Evolutionary conservation across 2,329 filamentous ascomycete genomes (phyloP), one percentile per base, ranked within the genome.

Genomic region (Trichoderma breve): DNA sequence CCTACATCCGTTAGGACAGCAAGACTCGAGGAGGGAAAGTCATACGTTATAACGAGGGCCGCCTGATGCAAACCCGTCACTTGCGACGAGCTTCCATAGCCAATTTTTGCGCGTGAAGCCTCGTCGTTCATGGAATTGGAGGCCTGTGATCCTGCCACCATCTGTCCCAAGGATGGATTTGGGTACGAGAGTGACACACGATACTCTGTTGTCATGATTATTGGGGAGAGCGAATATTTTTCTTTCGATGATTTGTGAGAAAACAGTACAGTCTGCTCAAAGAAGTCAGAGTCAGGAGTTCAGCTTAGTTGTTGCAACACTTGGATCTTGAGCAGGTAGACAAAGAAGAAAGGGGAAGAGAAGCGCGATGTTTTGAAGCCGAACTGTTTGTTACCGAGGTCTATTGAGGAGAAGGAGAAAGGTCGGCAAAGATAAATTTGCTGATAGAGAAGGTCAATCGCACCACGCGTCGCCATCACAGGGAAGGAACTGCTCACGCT

Each of bases 101-200:
- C 68, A 21, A 64, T 26, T 43, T 63, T 63, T 51, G 68, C 58
- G n/a, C 51, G 32, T 15, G 26, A 57, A 26, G 15, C 36, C 47
- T 57, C 58, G 28, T 69, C 66, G 43, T 43, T 24, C 51, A 61
- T 51, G n/a, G 55, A 58, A 15, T 61, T 69, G 36, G 70, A 60
- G 5, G 72, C 53, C 43, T 73, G 63, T 24, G 53, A 62, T 26
- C 47, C 72, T 14, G 63, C 28, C n/a, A 74, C 76, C 74, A 81
- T 79, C 66, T 81, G 78, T 18, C 76, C 75, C n/a, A 80, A 73
- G 6, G 78, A 78, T 21, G 75, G 77, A 57, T 81, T 80, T 26
- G 78, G 79, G 71, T 82, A 82, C 47, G 77, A 76, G 57, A 81
- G 78, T 66, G 80, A 79, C 47, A 79, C 73, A 18, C 74, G 75